Percentiles rank a stretch among this genome's conserved stretches.
phyloP scores from a whole-genome alignment of 177 flowering plant species.

The Telopea speciosissima region DNA sequence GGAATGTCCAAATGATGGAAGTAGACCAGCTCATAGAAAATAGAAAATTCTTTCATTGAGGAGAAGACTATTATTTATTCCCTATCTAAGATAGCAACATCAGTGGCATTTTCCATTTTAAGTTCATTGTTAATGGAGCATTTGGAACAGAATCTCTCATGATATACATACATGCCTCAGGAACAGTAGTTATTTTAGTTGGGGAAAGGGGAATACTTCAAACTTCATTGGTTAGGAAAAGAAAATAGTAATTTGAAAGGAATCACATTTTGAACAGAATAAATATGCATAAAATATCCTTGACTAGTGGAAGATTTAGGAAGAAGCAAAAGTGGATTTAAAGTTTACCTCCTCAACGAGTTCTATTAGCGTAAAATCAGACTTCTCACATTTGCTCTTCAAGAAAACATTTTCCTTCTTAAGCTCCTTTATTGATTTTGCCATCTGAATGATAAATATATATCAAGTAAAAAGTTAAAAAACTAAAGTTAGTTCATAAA shows the following conservation, averaged over 20 bases:
- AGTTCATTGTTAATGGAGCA: background rate
- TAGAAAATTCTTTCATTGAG: too few species aligned
- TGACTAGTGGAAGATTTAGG: background rate
- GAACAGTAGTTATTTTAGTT: background rate
- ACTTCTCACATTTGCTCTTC: slow-evolving; percentile 80
- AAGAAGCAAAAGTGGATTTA: background rate
- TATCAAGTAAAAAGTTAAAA: background rate
- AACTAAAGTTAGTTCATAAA: background rate
- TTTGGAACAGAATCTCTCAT: background rate
- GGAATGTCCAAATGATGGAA: too few species aligned
- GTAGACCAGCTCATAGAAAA: too few species aligned
- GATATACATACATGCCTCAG: background rate
- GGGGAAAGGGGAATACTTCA: background rate
- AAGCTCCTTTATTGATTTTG: slow-evolving; percentile 81
- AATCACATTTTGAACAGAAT: too few species aligned
- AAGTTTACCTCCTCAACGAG: slow-evolving; percentile 80
- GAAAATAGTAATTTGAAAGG: background rate
- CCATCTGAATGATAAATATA: slow-evolving; percentile 45
- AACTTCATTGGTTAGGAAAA: background rate
- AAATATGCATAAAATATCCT: background rate
- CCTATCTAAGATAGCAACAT: too few species aligned
- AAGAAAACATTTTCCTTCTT: slow-evolving; percentile 83
- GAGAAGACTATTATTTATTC: too few species aligned
- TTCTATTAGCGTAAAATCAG: slow-evolving; percentile 76
- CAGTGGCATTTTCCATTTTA: too few species aligned